Base-by-base conservation (phyloP, 345 rosid genomes). In the Salix caprea region DNA sequence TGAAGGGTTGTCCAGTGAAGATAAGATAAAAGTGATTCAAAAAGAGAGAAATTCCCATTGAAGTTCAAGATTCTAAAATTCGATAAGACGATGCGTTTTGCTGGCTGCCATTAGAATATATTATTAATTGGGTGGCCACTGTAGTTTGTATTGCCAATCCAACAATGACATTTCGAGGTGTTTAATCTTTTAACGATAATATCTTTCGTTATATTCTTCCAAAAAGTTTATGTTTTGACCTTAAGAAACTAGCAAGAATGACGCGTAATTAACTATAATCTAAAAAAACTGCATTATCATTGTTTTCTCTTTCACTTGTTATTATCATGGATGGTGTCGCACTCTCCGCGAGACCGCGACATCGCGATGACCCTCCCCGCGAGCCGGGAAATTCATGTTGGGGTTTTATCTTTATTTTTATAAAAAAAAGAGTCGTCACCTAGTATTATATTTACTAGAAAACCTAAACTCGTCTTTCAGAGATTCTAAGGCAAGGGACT, bases 101-200 rank as follows among this genome's bases (percentile, higher is more conserved):
- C 71, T 79, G 77, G 19, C 50, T 75, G 3, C 82, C 84, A 30
- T 74, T 34, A 68, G 84, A 84, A 76, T 78, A 80, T 54, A 40
- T 40, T 10, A 40, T 40, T 71, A 65, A 65, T 82, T 80, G 83
- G 84, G 14, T 76, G 78, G 78, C 46, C 28, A 37, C 65, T 68
- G 40, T 68, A 37, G 67, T n/a, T 67, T 61, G 50, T 1, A 1
- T 37, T 68, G 26, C 58, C 21, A 39, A 39, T 69, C 76, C 28
- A 71, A 70, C 44, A 74, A 26, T 40, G 79, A 74, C 81, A 75
- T 61, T 37, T 70, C 84, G 71, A 72, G 48, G 68, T 76, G 61
- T 74, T 73, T 68, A 2, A 7, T 52, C 24, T 36, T 67, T 16
- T 15, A 11, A 37, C 44, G 14, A 16, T 71, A 6, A 56, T 65